Base-by-base conservation (phyloP, 2,329 filamentous ascomycete species). In the Rachicladosporium sp. region DNA sequence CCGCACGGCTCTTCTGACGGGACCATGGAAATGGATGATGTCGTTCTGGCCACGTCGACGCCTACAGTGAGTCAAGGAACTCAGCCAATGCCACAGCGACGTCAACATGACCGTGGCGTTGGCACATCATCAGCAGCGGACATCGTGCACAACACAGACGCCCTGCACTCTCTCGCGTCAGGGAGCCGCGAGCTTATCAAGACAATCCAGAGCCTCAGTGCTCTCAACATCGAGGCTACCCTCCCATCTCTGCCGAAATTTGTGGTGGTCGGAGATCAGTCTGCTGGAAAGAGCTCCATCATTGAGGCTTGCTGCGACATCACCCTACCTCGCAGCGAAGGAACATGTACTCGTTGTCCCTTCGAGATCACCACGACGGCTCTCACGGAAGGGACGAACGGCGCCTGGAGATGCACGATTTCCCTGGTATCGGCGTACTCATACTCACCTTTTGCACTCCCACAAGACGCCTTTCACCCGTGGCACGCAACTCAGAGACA, bases 221-320 rank as follows among this genome's bases (percentile, higher is more conserved):
- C 78, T 4, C 69, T 89, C 0, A 83, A 82, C 0, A 77, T 93
- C 1, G 77, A 82, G 36, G 74, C 82, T 11, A 73, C 77, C 4
- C 53, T 66, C 0, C 73, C 85, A 0, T 73, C 75, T 0, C 65
- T 93, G 0, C 85, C 87, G 0, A 84, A 86, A 49, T 76, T 93
- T 7, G 82, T 89, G 4, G 74, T 93, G 0, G 76, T 93, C 0
- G 87, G 87, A 0, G 86, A 93, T 36, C 87, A 94, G 52, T 83
- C 76, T 0, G 81, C 85, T 0, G 88, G 87, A 0, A 94, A 94
- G 55, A 86, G 79, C 0, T 86, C 70, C 0, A 54, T 74, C 78
- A 65, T 68, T 9, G 66, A 69, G 39, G 63, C 61, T 0, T 59
- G 68, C 4, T 63, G 61, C 0, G 81, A 79, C 3, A 78, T 91